Conservation (phyloP, 345 rosid species). For the Gossypioides kirkii region DNA sequence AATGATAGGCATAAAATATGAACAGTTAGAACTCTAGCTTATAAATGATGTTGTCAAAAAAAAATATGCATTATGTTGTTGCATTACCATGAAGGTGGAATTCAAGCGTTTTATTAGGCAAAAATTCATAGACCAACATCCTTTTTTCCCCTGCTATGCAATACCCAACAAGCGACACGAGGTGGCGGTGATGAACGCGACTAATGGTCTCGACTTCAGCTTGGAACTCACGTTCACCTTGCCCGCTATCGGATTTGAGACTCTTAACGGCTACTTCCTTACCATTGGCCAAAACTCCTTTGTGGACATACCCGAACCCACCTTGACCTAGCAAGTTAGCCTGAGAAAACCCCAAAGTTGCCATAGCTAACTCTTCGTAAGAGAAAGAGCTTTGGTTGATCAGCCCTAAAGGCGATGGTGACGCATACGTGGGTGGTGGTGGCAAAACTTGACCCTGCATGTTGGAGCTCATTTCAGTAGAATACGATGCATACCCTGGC, state of each 20-base stretch:
- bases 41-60: background rate
- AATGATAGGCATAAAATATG: background rate
- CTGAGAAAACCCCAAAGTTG: constrained; percentile 61
- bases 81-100: constrained; percentile 12
- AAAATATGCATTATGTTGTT: background rate
- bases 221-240: constrained; percentile 74
- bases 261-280: constrained; percentile 87
- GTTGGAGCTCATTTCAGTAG: constrained; percentile 44
- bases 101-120: constrained; percentile 11
- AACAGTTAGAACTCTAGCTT: background rate
- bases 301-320: constrained; percentile 84
- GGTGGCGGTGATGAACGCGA: constrained; percentile 90
- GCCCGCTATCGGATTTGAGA: constrained; percentile 72
- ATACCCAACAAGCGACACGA: constrained; percentile 87
- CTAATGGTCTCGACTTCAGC: constrained; percentile 92
- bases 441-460: constrained; percentile 38
- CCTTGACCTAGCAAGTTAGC: constrained; percentile 72
- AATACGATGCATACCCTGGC: constrained; percentile 19
- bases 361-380: constrained; percentile 62
- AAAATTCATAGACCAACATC: constrained; percentile 29
- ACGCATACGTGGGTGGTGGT: constrained; percentile 45
- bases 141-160: constrained; percentile 51
- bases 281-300: constrained; percentile 65
- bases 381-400: constrained; percentile 51
- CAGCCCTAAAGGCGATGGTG: constrained; percentile 46